phyloP scores from a whole-genome alignment of 2,329 filamentous ascomycete species.

The Piedraia hortae region DNA sequence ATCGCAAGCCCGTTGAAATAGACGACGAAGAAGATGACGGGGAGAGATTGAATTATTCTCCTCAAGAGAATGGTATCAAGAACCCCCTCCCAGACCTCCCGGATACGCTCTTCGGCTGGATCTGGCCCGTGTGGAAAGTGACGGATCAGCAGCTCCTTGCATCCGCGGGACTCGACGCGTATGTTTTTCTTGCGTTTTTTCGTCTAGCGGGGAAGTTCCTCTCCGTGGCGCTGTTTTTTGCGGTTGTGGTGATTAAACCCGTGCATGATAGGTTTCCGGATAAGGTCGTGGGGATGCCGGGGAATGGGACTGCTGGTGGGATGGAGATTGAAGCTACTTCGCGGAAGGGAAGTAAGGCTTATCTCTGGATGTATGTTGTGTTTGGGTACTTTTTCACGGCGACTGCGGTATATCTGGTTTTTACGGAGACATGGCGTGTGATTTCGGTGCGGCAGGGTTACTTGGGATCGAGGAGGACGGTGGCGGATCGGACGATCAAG shows the following conservation, averaged over 20 bases:
- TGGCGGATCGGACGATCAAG: slow-evolving; percentile 81
- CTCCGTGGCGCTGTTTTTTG: slow-evolving; percentile 51
- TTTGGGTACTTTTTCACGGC: slow-evolving; percentile 83
- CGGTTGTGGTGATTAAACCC: slow-evolving; percentile 53
- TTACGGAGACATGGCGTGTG: slow-evolving; percentile 57
- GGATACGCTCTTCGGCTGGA: slow-evolving; percentile 76
- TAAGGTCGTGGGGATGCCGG: slow-evolving; percentile 8
- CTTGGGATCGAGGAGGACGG: slow-evolving; percentile 74
- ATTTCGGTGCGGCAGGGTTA: slow-evolving; percentile 74
- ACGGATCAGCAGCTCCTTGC: slow-evolving; percentile 72
- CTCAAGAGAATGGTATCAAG: too few species aligned
- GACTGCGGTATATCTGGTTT: slow-evolving; percentile 57
- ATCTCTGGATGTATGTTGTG: slow-evolving; percentile 78
- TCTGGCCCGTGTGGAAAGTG: slow-evolving; percentile 57
- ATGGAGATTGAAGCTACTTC: slow-evolving; percentile 2
- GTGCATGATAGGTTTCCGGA: slow-evolving; percentile 44
- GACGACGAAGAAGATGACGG: slow-evolving; percentile 28
- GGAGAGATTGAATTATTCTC: too few species aligned
- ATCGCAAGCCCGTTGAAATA: slow-evolving; percentile 39
- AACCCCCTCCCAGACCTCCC: slow-evolving; percentile 54
- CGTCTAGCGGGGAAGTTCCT: slow-evolving; percentile 81
- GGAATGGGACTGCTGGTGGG: slow-evolving; percentile 1
- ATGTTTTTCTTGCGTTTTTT: slow-evolving; percentile 86
- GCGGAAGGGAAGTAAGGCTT: slow-evolving; percentile 15
- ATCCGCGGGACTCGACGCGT: slow-evolving; percentile 81